Conservation (phyloP, 78 protist genomes). For the Guillardia theta region DNA sequence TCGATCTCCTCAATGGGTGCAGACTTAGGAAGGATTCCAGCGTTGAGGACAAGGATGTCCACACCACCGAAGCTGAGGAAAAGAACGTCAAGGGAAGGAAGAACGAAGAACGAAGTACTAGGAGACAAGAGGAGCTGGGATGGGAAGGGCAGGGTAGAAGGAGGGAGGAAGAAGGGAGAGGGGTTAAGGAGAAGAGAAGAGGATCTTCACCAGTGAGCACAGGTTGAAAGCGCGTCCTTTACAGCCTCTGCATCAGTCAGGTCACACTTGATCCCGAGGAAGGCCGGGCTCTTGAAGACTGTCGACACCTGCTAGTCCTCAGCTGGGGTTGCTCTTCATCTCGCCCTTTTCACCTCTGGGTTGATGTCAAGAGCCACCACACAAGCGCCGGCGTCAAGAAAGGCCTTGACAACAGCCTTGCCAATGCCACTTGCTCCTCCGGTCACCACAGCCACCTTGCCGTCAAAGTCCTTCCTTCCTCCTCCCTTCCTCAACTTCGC, state of each 20-base stretch:
- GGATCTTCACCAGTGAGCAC: background rate
- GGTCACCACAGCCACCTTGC: constrained; percentile 5
- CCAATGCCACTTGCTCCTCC: constrained; percentile 20
- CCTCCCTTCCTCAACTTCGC: constrained; percentile 36
- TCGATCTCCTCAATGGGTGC: constrained; percentile 15
- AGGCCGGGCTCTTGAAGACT: background rate
- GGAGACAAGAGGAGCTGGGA: too few relatives aligned
- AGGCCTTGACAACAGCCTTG: background rate
- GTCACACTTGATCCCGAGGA: background rate
- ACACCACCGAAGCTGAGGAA: background rate
- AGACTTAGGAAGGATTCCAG: background rate
- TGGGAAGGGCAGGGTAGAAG: background rate
- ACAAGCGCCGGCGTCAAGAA: constrained; percentile 27
- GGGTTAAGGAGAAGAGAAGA: background rate
- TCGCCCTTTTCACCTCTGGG: background rate
- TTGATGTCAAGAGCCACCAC: constrained; percentile 19
- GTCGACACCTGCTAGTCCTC: background rate
- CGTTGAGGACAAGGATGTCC: constrained; percentile 37
- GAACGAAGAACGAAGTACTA: too few relatives aligned
- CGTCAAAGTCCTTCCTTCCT: background rate
- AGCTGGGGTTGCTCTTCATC: background rate
- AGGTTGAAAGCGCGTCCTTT: background rate
- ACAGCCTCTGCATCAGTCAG: constrained; percentile 11
- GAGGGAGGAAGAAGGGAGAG: background rate
- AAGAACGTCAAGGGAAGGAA: too few relatives aligned